A percentile compares a stretch with the other conserved stretches of the same genome.
These are phyloP conservation scores for Saturnispora serradocipensis DNA, from an alignment of 805 yeast species.

Conservation along the genomic window DNA sequence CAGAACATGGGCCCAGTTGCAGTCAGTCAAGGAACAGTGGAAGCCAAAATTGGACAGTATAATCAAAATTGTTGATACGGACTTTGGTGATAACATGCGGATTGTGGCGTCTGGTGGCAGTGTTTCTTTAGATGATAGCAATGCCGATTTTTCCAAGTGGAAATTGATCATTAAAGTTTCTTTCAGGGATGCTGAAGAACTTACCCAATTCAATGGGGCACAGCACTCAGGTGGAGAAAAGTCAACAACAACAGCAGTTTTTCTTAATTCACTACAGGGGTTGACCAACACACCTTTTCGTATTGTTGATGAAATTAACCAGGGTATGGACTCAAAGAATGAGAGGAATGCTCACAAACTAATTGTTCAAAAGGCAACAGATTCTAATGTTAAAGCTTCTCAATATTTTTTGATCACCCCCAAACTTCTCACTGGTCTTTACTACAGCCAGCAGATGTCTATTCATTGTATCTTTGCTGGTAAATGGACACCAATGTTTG, in stretches of 20 bases:
- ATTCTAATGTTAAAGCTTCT: conserved; percentile 30
- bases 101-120: conserved; percentile 84
- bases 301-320: conserved; percentile 96
- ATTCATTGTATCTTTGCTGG: conserved; percentile 76
- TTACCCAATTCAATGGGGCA: conserved; percentile 68
- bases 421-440: conserved; percentile 68
- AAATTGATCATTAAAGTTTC: conserved; percentile 73
- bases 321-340: conserved; percentile 95
- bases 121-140: conserved; percentile 46
- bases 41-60: conserved; percentile 50
- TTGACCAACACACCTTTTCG: conserved; percentile 83
- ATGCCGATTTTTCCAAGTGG: conserved; percentile 63
- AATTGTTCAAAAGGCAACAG: conserved; percentile 77
- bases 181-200: conserved; percentile 68
- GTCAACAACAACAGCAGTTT: conserved; percentile 88
- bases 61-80: conserved; percentile 46
- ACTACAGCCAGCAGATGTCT: conserved; percentile 71
- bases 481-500: conserved; percentile 21
- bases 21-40: conserved; percentile 34
- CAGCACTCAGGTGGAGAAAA: conserved; percentile 97
- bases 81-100: conserved; percentile 58
- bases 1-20: conserved; percentile 31
- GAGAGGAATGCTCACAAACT: conserved; percentile 80
- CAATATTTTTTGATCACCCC: conserved; percentile 94
- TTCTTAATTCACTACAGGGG: conserved; percentile 84